phyloP scores from a whole-genome alignment of 768 basidiomycete genomes.

The Collybia sp. region DNA sequence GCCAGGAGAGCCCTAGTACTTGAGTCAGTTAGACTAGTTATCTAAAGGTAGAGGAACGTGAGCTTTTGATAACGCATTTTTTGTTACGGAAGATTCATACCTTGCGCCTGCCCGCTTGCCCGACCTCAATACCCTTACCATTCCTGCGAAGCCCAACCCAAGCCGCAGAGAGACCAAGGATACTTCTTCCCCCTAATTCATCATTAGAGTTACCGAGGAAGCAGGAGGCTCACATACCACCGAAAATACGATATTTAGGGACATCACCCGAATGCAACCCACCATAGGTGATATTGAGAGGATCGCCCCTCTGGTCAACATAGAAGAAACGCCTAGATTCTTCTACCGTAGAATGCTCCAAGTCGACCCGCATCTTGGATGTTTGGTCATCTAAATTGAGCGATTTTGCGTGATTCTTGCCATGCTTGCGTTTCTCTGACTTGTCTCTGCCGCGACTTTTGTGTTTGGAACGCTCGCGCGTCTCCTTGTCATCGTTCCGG shows the following conservation, averaged over 20 bases:
- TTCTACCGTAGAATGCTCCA: slow-evolving; percentile 17
- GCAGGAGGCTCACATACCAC: slow-evolving; percentile 38
- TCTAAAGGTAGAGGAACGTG: slow-evolving; percentile 17
- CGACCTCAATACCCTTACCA: slow-evolving; percentile 57
- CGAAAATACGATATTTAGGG: slow-evolving; percentile 59
- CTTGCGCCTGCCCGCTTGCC: slow-evolving; percentile 34
- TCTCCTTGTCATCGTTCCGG: slow-evolving; percentile 9
- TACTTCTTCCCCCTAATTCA: slow-evolving; percentile 50
- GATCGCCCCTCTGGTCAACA: slow-evolving; percentile 65
- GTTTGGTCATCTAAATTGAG: slow-evolving; percentile 20
- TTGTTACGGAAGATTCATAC: slow-evolving; percentile 21
- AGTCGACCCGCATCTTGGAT: slow-evolving; percentile 11
- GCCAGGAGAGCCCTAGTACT: slow-evolving; percentile 49
- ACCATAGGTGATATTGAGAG: slow-evolving; percentile 65
- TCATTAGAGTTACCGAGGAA: slow-evolving; percentile 41
- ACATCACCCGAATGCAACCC: slow-evolving; percentile 55
- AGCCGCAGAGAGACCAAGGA: slow-evolving; percentile 55
- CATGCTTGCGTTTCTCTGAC: slow-evolving; percentile 23
- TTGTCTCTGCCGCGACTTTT: slow-evolving; percentile 12
- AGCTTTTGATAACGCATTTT: slow-evolving; percentile 2
- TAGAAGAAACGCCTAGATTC: slow-evolving; percentile 40
- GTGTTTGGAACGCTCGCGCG: slow-evolving; percentile 13
- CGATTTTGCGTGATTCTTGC: slow-evolving; percentile 15
- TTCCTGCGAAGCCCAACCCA: slow-evolving; percentile 42
- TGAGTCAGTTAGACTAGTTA: slow-evolving; percentile 55